Evolutionary conservation across 306 rosid genomes (phyloP).

Genomic region (Phaseolus lunatus): DNA sequence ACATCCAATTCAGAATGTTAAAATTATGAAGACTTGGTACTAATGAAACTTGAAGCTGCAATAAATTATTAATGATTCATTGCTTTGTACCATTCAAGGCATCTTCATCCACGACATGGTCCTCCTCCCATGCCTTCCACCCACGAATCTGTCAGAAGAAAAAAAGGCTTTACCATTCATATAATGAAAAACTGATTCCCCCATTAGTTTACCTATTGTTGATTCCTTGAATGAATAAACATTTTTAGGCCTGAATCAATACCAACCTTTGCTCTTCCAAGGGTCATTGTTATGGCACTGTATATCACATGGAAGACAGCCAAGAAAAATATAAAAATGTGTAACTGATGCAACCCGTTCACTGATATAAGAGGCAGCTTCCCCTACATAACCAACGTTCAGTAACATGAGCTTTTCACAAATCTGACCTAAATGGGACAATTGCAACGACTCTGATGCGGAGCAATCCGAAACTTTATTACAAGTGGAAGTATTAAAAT

Average conservation of each 20-base stretch:
- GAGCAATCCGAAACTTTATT: not conserved
- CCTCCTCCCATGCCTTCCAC: constrained; percentile 87
- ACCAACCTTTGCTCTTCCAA: constrained; percentile 88
- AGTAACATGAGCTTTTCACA: constrained; percentile 9
- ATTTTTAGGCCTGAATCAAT: constrained; percentile 9
- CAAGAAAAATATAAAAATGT: constrained; percentile 93
- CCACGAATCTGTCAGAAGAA: constrained; percentile 62
- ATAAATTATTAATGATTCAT: constrained; percentile 3
- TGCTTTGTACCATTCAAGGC: constrained; percentile 68
- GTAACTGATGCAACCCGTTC: constrained; percentile 82
- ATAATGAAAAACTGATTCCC: not conserved
- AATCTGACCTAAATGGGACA: not conserved
- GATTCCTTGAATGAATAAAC: constrained; percentile 6
- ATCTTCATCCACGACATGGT: constrained; percentile 55
- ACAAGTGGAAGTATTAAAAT: not conserved
- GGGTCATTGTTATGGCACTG: constrained; percentile 83
- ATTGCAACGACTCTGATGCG: not conserved
- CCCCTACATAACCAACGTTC: constrained; percentile 61
- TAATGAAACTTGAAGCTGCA: not conserved
- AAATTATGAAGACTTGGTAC: not conserved
- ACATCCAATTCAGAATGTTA: constrained; percentile 36
- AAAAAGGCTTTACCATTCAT: not conserved
- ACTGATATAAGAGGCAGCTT: constrained; percentile 72
- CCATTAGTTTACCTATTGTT: not conserved
- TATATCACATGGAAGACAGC: constrained; percentile 85